Base-by-base conservation (phyloP, 2,329 filamentous ascomycete genomes). In the Hymenoscyphus fructigenus region DNA sequence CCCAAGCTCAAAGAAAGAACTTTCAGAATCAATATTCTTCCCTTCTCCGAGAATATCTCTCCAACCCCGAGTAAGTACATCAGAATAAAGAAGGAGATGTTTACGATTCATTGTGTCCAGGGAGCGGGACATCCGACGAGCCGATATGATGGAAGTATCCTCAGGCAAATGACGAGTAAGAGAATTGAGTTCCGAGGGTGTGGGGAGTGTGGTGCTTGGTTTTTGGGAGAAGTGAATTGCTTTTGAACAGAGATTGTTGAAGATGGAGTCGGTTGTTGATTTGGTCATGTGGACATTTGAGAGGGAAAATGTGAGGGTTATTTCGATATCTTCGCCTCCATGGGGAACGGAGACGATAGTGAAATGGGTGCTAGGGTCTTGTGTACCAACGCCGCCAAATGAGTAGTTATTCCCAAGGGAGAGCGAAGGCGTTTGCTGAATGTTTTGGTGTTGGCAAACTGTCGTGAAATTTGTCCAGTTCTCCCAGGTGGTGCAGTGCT, bases 361-460 rank as follows among this genome's bases (percentile, higher is more conserved):
- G 12, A 69, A 47, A 53, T 67, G 60, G 41, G 65, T 60, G n/a
- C 66, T 57, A 26, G 67, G 65, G 29, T 65, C 67, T 53, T 69
- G 62, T 5, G 59, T 56, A 0, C 63, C 67, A 3, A 66, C 26
- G 7, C 56, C 65, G 1, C 62, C 65, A 36, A 69, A 32, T 23
- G 32, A 47, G 34, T 69, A 69, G 14, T 41, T 67, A 14, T 44
- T 23, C 9, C 63, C 65, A 9, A 69, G 29, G 17, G 34, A 14
- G 7, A 69, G 41, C 12, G 56, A 41, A 5, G 28, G 20, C 5
- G 55, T 28, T 10, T 14, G 60, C 6, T 62, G 57, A 36, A 69
- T 69, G 61, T 68, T 69, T 29, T 69, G 67, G 59, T 69, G 65
- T 41, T 68, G 66, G 34, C 59, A 63, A 12, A 65, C 58, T 12